Percentiles rank a stretch among this genome's conserved stretches.
phyloP scores from a whole-genome alignment of 2,329 filamentous ascomycete genomes.

The Westerdykella sp. region DNA sequence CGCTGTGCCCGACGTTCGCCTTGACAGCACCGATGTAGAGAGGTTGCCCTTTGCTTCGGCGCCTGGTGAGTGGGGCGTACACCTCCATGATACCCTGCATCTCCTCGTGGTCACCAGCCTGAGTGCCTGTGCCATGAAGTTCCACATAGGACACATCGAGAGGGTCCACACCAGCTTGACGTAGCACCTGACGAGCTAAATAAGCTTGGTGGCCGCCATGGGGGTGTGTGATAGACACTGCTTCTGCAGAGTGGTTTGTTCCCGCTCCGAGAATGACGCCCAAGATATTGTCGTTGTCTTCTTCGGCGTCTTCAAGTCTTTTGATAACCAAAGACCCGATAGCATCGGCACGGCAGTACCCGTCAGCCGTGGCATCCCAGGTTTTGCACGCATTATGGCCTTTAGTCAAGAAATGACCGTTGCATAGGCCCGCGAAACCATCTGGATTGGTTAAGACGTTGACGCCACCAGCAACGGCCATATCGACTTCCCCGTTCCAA shows the following conservation, averaged over 20 bases:
- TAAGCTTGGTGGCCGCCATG: conserved; percentile 10
- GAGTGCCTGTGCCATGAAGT: conserved; percentile 18
- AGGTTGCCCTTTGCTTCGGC: conserved; percentile 4
- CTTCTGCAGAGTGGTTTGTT: conserved; percentile 32
- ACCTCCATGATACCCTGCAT: conserved; percentile 7
- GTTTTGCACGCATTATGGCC: conserved; percentile 26
- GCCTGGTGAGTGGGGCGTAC: conserved; percentile 7
- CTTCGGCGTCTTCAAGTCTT: conserved; percentile 14
- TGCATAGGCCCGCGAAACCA: conserved; percentile 18
- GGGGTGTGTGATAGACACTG: conserved; percentile 19
- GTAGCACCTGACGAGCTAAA: conserved; percentile 5
- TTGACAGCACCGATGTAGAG: conserved; percentile 29
- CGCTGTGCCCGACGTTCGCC: conserved; percentile 33
- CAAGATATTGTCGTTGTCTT: conserved; percentile 27
- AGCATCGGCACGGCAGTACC: conserved; percentile 30
- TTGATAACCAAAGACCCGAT: conserved; percentile 21
- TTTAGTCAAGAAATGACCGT: conserved; percentile 20
- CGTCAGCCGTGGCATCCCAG: conserved; percentile 27
- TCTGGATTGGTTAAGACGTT: conserved; percentile 29
- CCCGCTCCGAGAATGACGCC: conserved; percentile 27
- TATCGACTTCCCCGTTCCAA: conserved; percentile 23
- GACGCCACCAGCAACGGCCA: conserved; percentile 19
- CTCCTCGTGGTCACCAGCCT: conserved; percentile 13
- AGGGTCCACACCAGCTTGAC: conserved; percentile 6
- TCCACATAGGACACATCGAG: conserved; percentile 11